Percentiles rank a stretch among this genome's conserved stretches.
These are phyloP conservation scores for Dendrocalamus sinicus DNA, from an alignment of 176 grass and related monocot species.

Conservation along the genomic window DNA sequence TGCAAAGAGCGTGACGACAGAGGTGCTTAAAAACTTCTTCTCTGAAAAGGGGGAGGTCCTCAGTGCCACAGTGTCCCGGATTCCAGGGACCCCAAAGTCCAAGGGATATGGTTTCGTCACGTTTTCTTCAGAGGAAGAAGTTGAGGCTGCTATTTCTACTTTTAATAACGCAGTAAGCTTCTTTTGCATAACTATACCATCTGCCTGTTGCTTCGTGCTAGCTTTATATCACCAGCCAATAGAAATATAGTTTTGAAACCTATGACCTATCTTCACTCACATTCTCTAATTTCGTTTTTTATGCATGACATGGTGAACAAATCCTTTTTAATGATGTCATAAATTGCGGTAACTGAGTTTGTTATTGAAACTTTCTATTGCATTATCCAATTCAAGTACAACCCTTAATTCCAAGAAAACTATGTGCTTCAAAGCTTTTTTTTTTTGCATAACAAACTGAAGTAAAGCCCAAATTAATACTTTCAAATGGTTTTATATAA, in stretches of 20 bases:
- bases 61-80: conserved; percentile 79
- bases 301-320: not conserved
- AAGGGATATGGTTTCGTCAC: conserved; percentile 88
- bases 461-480: not conserved
- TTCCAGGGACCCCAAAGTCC: conserved; percentile 82
- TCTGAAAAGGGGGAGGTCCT: conserved; percentile 87
- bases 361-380: too few relatives aligned
- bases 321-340: not conserved
- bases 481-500: not conserved
- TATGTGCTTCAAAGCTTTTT: not conserved
- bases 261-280: not conserved
- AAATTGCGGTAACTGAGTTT: too few relatives aligned
- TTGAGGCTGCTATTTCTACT: conserved; percentile 80
- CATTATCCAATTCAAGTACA: too few relatives aligned
- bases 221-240: not conserved
- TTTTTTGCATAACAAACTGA: conserved; percentile 17
- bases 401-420: not conserved
- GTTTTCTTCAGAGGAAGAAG: conserved; percentile 86
- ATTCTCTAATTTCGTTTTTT: not conserved
- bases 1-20: conserved; percentile 73
- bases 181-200: conserved; percentile 21
- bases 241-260: not conserved
- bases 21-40: conserved; percentile 88
- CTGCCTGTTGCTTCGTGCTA: not conserved
- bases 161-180: conserved; percentile 79